Evolutionary conservation across 2,329 filamentous ascomycete species (phyloP), one percentile per base, ranked within the genome.

Genomic region (Cercospora berteroae): DNA sequence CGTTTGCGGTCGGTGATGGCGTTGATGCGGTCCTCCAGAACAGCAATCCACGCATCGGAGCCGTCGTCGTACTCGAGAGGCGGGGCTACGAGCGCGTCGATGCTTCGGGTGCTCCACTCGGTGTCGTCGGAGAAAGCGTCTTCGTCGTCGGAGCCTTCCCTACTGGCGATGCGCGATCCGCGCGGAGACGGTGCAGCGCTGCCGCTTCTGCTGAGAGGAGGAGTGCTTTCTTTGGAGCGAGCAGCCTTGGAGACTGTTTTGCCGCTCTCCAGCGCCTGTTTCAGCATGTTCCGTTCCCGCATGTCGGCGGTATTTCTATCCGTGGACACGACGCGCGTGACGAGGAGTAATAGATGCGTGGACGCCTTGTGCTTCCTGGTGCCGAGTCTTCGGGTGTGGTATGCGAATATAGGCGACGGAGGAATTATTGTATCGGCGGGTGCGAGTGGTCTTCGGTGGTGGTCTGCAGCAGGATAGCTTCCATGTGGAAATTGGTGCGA

Each of bases 1-100:
- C 90, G 88, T 83, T 96, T 96, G 74, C 91, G 89, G 72, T 91
- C 88, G 64, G 90, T 83, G 29, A 96, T 86, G 72, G 91, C 88
- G 58, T 89, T 84, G 69, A 96, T 88, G 66, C 89, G 86, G 69
- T 89, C 85, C 29, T 84, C 82, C 36, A 94, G 80, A 65, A 87
- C 85, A 16, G 86, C 80, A 56, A 88, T 85, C 86, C 90, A 91
- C 20, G 82, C 81, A 27, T 84, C 84, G 59, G 83, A 80, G 12
- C 80, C 78, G 18, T 83, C 78, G 27, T 85, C 84, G 33, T 81
- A 79, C 62, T 87, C 86, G n/a, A 83, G 83, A 52, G 81, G 80
- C 55, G 48, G 48, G 48, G 83, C 81, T 59, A 85, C 80, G 39
- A 89, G 82, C 39, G 89, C 88, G 71, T 92, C 90, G 69, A 91